These are phyloP conservation scores for Geranium incanum DNA, from an alignment of 441 rosid species.

Conservation along the genomic window DNA sequence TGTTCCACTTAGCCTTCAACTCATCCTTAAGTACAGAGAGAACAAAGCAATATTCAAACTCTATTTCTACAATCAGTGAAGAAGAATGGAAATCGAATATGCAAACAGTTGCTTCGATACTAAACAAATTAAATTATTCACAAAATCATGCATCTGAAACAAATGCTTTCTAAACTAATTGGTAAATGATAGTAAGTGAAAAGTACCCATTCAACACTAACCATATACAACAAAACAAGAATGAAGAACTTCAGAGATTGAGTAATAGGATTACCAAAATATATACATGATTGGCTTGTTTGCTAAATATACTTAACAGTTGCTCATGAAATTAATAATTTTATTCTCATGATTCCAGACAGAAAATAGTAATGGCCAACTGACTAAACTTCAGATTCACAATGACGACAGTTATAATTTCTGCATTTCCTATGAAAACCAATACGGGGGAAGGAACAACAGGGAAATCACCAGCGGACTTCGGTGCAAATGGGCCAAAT, in stretches of 20 bases:
- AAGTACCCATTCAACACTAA: too few species aligned
- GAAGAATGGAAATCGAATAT: neutral
- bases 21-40: slow-evolving; percentile 42
- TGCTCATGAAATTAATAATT: neutral
- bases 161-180: too few species aligned
- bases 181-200: too few species aligned
- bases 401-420: neutral
- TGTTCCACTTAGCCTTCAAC: slow-evolving; percentile 59
- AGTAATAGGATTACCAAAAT: neutral
- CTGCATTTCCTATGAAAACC: neutral
- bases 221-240: too few species aligned
- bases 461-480: too few species aligned
- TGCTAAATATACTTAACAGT: neutral
- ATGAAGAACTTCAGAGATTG: too few species aligned
- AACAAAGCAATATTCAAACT: slow-evolving; percentile 10
- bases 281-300: neutral
- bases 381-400: neutral
- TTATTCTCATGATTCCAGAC: neutral
- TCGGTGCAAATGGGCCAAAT: too few species aligned
- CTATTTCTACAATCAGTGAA: neutral
- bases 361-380: neutral
- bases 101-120: neutral
- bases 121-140: too few species aligned
- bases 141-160: too few species aligned
- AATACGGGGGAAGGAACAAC: too few species aligned